phyloP scores from a whole-genome alignment of 192 early-diverging fungal genomes.

The Podila epigama region DNA sequence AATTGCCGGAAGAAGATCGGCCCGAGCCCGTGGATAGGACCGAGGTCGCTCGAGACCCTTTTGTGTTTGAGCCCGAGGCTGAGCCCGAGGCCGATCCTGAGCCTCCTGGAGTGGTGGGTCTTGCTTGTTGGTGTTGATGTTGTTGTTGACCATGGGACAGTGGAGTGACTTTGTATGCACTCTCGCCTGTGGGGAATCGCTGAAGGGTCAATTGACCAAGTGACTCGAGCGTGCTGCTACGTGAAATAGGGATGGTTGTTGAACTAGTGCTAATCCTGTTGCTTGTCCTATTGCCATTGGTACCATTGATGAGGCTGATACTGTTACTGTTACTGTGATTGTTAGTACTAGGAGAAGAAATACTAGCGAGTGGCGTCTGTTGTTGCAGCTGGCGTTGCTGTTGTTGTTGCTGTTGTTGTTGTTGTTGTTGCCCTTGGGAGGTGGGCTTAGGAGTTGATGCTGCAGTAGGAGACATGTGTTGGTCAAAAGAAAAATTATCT shows the following conservation, averaged over 20 bases:
- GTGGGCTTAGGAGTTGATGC: slow-evolving; percentile 24
- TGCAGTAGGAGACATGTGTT: slow-evolving; percentile 19
- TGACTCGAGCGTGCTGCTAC: slow-evolving; percentile 10
- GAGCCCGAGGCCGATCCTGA: not conserved
- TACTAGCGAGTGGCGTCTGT: not conserved
- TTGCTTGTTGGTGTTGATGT: not conserved
- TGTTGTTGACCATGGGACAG: not conserved
- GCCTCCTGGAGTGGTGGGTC: not conserved
- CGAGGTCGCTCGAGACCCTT: slow-evolving; percentile 21
- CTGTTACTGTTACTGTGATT: no score
- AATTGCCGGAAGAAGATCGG: slow-evolving; percentile 51
- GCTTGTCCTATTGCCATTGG: no score
- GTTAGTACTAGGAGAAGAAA: no score
- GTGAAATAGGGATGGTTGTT: no score
- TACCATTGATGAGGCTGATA: no score
- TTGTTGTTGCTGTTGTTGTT: slow-evolving; percentile 16
- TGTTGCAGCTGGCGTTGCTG: not conserved
- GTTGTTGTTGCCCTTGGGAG: slow-evolving; percentile 6
- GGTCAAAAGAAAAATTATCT: slow-evolving; percentile 5
- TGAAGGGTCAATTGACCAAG: slow-evolving; percentile 36
- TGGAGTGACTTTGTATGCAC: slow-evolving; percentile 12
- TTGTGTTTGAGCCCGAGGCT: slow-evolving; percentile 3
- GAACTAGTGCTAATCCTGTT: no score
- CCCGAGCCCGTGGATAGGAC: slow-evolving; percentile 33
- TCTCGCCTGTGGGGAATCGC: slow-evolving; percentile 45